Conservation (phyloP, 2,329 filamentous ascomycete species). For the Karstenula rhodostoma region DNA sequence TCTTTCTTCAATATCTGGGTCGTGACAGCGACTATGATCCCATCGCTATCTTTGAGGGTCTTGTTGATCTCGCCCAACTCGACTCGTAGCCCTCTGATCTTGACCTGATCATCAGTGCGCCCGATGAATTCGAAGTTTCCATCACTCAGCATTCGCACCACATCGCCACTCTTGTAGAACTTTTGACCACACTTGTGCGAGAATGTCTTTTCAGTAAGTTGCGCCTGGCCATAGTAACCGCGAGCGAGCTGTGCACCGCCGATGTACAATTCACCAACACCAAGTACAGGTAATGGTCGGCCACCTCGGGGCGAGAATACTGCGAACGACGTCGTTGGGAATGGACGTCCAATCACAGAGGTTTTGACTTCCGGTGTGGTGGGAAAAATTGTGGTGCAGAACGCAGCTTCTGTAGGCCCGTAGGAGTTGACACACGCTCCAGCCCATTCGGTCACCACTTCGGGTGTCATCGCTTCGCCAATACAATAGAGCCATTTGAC, state of each 20-base stretch:
- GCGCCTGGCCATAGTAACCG: constrained; percentile 51
- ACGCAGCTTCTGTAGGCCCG: constrained; percentile 54
- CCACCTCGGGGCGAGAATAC: constrained; percentile 43
- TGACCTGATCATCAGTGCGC: constrained; percentile 51
- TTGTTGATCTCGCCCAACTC: constrained; percentile 51
- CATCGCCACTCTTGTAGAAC: constrained; percentile 50
- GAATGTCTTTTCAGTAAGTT: constrained; percentile 44
- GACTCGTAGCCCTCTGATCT: constrained; percentile 49
- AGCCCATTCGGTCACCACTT: constrained; percentile 50
- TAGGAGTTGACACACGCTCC: constrained; percentile 55
- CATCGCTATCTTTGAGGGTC: constrained; percentile 34
- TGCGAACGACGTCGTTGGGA: constrained; percentile 51
- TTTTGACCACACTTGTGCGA: constrained; percentile 38
- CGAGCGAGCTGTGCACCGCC: constrained; percentile 56
- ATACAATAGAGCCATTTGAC: constrained; percentile 56
- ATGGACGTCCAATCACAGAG: constrained; percentile 54
- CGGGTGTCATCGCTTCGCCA: constrained; percentile 53
- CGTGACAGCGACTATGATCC: constrained; percentile 31
- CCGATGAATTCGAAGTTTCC: constrained; percentile 52
- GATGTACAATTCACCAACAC: constrained; percentile 56
- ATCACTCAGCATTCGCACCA: constrained; percentile 48
- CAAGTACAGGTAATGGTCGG: constrained; percentile 48
- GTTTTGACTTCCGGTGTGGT: constrained; percentile 39
- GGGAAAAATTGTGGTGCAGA: constrained; percentile 55
- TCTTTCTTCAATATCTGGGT: constrained; percentile 45